These are phyloP conservation scores for Mycena kentingensis DNA, from an alignment of 768 basidiomycete species.

Conservation along the genomic window DNA sequence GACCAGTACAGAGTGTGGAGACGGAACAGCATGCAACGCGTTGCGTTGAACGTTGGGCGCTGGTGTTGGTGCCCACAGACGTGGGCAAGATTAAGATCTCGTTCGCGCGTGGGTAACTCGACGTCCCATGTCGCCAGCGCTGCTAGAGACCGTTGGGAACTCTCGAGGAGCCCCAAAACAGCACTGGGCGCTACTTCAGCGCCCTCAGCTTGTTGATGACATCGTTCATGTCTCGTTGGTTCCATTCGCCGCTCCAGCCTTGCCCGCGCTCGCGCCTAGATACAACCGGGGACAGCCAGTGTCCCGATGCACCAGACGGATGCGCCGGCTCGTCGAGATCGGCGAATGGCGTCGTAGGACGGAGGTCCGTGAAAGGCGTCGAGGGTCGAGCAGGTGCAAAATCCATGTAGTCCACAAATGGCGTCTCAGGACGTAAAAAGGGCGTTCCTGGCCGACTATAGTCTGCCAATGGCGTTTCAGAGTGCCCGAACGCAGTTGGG, in stretches of 20 bases:
- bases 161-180: not conserved
- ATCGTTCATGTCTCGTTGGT: not conserved
- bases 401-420: not conserved
- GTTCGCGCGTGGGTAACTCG: too few species aligned
- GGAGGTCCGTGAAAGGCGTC: not conserved
- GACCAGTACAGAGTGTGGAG: too few species aligned
- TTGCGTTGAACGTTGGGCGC: too few species aligned
- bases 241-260: conserved; percentile 3
- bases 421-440: not conserved
- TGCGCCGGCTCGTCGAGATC: not conserved
- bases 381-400: not conserved
- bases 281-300: not conserved
- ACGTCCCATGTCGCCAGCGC: too few species aligned
- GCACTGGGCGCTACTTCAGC: not conserved
- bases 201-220: conserved; percentile 1
- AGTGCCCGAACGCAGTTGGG: not conserved
- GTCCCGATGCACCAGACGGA: not conserved
- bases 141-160: too few species aligned
- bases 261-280: not conserved
- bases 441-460: not conserved
- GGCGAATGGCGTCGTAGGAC: not conserved
- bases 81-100: too few species aligned
- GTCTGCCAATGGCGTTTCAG: not conserved
- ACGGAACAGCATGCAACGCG: too few species aligned
- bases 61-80: too few species aligned